phyloP scores from a whole-genome alignment of 177 flowering plant species.

The Vitis hybrid region DNA sequence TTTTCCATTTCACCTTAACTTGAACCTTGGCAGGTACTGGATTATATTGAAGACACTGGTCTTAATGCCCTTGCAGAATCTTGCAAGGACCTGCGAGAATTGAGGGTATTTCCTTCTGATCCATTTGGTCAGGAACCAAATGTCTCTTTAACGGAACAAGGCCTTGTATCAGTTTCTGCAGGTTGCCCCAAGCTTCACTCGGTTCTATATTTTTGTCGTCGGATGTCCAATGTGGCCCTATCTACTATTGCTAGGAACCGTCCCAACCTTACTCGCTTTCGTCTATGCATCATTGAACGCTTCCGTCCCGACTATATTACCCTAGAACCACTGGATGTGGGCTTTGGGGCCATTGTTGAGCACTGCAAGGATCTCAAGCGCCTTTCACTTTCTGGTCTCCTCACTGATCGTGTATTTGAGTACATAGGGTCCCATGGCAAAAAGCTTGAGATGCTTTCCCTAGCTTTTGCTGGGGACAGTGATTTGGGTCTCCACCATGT shows the following conservation, averaged over 20 bases:
- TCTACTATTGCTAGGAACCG: conserved; percentile 65
- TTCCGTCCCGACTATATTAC: conserved; percentile 78
- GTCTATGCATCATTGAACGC: conserved; percentile 86
- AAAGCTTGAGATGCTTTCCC: conserved; percentile 83
- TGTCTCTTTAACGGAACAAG: conserved; percentile 73
- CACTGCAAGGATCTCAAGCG: conserved; percentile 76
- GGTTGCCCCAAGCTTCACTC: conserved; percentile 89
- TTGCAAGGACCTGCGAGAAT: conserved; percentile 75
- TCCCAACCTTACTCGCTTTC: conserved; percentile 70
- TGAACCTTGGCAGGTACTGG: conserved; percentile 59
- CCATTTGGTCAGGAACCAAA: conserved; percentile 59
- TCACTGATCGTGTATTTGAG: conserved; percentile 76
- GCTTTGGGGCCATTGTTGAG: conserved; percentile 90
- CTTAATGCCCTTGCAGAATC: conserved; percentile 61
- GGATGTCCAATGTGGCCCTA: conserved; percentile 80
- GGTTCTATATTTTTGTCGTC: conserved; percentile 85
- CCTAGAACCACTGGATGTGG: conserved; percentile 68
- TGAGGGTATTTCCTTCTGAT: conserved; percentile 92
- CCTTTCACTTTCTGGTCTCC: conserved; percentile 84
- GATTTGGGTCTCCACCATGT: conserved; percentile 81
- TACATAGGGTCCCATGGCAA: conserved; percentile 77
- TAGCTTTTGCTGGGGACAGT: conserved; percentile 90
- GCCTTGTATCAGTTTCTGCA: conserved; percentile 75
- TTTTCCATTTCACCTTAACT: conserved; percentile 4
- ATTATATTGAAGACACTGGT: conserved; percentile 82